Evolutionary conservation across 345 rosid genomes (phyloP), one percentile per base, ranked within the genome.

Genomic region (Euphorbia pulcherrima): DNA sequence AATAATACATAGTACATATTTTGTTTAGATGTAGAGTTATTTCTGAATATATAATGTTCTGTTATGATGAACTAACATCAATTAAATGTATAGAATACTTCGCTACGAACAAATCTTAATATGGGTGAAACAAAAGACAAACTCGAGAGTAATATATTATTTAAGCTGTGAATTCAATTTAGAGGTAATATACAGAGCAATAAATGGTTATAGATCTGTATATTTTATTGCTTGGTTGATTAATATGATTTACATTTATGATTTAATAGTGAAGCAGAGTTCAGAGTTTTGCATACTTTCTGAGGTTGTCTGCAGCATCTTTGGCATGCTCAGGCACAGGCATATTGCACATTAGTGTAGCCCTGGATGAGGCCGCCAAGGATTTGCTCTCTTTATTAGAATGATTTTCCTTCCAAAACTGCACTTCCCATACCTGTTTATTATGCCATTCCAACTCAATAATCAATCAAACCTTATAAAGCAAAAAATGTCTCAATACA

Each of bases 361-460:
- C 97, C 77, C 87, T 75, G 13, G 97, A 83, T 12, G 94, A 82
- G 6, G 94, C 70, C 21, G 85, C 80, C 75, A 83, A 70, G 17
- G 81, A 55, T 68, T 65, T 84, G 48, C 17, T 77, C 41, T 81
- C 80, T 0, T 84, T 67, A 60, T 80, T 78, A 2, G 73, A 73
- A 1, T 81, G 80, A 64, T 77, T 73, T 4, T 78, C 68, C 81
- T 88, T 93, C 88, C 86, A 86, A 2, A 90, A 64, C 70, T 66
- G 78, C 30, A 88, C 94, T 73, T 93, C 94, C 98, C 98, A 93
- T 6, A 90, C 96, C 98, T 92, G 75, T 37, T 68, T 11, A 39
- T 24, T 27, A 18, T 30, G 61, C 24, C 17, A 33, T 46, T 64
- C 8, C 40, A 9, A 48, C 26, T 26, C 28, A 13, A 29, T 20